phyloP scores from a whole-genome alignment of 495 filamentous ascomycete species.

The Glarea lozoyensis region DNA sequence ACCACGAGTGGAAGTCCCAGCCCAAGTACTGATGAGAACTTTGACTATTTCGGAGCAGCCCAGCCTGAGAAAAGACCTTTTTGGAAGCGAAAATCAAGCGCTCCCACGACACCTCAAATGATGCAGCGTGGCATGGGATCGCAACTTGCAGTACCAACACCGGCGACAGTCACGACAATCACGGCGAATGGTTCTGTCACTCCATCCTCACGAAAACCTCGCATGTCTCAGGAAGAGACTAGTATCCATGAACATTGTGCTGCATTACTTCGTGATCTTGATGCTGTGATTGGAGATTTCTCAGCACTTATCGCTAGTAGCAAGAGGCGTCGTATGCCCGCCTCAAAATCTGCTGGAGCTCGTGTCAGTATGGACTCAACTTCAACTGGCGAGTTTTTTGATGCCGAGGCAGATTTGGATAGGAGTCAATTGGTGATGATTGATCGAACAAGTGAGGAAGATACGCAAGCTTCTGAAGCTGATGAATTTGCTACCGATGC shows the following conservation, averaged over 20 bases:
- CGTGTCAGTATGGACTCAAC: conserved; percentile 76
- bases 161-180: conserved; percentile 26
- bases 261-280: conserved; percentile 71
- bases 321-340: conserved; percentile 62
- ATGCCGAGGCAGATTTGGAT: conserved; percentile 60
- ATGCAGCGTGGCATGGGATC: conserved; percentile 39
- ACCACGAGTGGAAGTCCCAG: conserved; percentile 4
- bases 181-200: conserved; percentile 26
- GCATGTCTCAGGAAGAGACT: conserved; percentile 31
- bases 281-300: conserved; percentile 74
- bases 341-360: conserved; percentile 39
- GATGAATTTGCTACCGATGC: conserved; percentile 49
- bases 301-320: conserved; percentile 64
- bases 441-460: conserved; percentile 53
- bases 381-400: conserved; percentile 80
- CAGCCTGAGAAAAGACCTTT: conserved; percentile 51
- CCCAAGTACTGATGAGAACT: conserved; percentile 26
- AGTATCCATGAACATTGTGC: conserved; percentile 70
- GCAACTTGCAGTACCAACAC: conserved; percentile 51
- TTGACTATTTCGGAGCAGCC: conserved; percentile 34
- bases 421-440: conserved; percentile 69
- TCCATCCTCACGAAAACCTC: conserved; percentile 8
- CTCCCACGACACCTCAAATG: conserved; percentile 28
- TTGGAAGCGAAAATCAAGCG: conserved; percentile 82
- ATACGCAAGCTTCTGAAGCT: conserved; percentile 38